A percentile compares a stretch with the other conserved stretches of the same genome.
Conservation (phyloP, 768 basidiomycete species). For the Lactifluus rugatus region DNA sequence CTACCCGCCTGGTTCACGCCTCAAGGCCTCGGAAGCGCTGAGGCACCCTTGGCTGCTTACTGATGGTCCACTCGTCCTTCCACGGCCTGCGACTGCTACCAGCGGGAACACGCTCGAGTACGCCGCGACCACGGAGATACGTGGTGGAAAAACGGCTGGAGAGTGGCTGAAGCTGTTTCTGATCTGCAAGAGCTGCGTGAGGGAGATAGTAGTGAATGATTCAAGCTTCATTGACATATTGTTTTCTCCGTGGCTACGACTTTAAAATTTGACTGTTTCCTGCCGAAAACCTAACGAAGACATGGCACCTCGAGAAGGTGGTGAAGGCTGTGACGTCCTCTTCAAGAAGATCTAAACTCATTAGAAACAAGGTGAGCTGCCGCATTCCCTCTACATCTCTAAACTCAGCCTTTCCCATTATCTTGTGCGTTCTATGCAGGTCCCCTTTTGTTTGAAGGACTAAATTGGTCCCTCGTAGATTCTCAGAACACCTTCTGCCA, state of each 20-base stretch:
- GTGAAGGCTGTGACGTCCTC: background rate
- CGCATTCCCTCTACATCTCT: no score
- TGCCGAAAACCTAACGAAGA: background rate
- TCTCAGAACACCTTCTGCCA: no score
- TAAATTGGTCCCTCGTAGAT: no score
- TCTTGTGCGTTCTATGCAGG: no score
- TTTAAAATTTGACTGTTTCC: background rate
- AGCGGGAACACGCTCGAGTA: background rate
- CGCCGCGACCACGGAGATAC: background rate
- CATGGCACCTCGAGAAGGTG: background rate
- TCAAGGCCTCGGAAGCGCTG: constrained; percentile 42
- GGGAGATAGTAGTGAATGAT: background rate
- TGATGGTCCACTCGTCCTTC: constrained; percentile 34
- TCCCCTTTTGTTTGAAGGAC: no score
- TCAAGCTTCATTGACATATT: background rate
- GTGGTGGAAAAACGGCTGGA: background rate
- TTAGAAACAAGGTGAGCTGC: background rate
- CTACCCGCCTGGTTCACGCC: constrained; percentile 45
- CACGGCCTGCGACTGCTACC: constrained; percentile 18
- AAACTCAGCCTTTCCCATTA: no score
- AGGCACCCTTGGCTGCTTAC: constrained; percentile 48
- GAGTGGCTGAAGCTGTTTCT: constrained; percentile 10
- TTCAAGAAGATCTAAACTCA: background rate
- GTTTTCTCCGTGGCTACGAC: background rate
- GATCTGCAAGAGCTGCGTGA: background rate